Evolutionary conservation across 805 yeast genomes (phyloP).

Genomic region (Priceomyces castillae): DNA sequence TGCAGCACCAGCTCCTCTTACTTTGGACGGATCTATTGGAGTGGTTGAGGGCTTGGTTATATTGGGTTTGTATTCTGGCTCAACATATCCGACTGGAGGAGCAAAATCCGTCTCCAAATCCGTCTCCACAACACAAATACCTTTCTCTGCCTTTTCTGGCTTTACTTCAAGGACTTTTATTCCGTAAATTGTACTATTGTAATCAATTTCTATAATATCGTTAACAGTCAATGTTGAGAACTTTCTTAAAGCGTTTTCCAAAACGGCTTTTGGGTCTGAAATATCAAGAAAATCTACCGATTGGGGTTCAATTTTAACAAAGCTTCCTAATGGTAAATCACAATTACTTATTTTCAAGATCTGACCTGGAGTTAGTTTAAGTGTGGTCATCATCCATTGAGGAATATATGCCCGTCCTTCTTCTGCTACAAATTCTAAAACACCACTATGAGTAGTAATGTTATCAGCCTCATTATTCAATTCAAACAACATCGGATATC

Average conservation of each 20-base stretch:
- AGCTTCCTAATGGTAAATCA: constrained; percentile 80
- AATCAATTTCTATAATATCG: constrained; percentile 81
- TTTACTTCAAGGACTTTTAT: constrained; percentile 85
- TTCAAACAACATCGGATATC: constrained; percentile 95
- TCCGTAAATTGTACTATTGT: constrained; percentile 74
- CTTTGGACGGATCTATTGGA: constrained; percentile 34
- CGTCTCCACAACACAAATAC: constrained; percentile 94
- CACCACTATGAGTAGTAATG: constrained; percentile 82
- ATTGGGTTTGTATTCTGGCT: constrained; percentile 64
- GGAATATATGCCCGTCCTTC: constrained; percentile 96
- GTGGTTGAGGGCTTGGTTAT: constrained; percentile 31
- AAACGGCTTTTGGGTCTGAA: constrained; percentile 92
- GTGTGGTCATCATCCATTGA: constrained; percentile 90
- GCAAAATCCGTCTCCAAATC: constrained; percentile 97
- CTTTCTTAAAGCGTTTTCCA: constrained; percentile 87
- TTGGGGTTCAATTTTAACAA: constrained; percentile 94
- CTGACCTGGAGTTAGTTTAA: constrained; percentile 74
- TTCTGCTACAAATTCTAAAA: constrained; percentile 92
- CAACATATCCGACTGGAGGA: constrained; percentile 97
- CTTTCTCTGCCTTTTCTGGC: constrained; percentile 62
- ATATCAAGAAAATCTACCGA: constrained; percentile 90
- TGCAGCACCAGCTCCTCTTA: constrained; percentile 48
- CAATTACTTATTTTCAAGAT: constrained; percentile 70
- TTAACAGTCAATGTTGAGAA: constrained; percentile 83
- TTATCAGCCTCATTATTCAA: constrained; percentile 63